phyloP scores from a whole-genome alignment of 495 filamentous ascomycete species.

The Penicillium robsamsonii region DNA sequence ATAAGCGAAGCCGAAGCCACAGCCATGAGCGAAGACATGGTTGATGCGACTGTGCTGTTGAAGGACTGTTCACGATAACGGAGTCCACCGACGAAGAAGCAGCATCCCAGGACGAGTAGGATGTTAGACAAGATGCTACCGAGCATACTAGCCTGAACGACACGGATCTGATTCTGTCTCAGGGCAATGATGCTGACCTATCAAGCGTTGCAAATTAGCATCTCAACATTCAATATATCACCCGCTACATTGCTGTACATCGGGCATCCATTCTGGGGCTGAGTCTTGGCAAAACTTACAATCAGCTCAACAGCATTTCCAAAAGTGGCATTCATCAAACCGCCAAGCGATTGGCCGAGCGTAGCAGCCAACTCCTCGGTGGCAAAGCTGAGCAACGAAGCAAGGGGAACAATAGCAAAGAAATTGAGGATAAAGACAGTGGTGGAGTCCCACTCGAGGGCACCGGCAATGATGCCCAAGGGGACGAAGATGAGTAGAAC shows the following conservation, averaged over 20 bases:
- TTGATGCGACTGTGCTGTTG: conserved; percentile 84
- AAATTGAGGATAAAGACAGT: conserved; percentile 89
- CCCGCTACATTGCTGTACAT: not conserved
- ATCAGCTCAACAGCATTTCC: conserved; percentile 99
- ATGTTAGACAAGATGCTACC: conserved; percentile 96
- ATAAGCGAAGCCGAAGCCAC: conserved; percentile 89
- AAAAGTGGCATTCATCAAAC: conserved; percentile 92
- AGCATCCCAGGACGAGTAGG: conserved; percentile 92
- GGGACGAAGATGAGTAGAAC: conserved; percentile 87
- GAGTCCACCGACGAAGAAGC: conserved; percentile 87
- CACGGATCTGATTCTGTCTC: conserved; percentile 79
- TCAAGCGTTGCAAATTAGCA: conserved; percentile 14
- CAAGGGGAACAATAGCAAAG: conserved; percentile 90
- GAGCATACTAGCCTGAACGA: conserved; percentile 97
- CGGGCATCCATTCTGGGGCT: not conserved
- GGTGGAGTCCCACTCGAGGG: conserved; percentile 67
- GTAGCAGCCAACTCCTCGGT: conserved; percentile 86
- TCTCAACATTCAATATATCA: not conserved
- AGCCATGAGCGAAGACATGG: conserved; percentile 94
- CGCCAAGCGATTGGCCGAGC: conserved; percentile 86
- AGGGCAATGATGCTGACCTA: conserved; percentile 94
- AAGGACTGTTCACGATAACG: conserved; percentile 67
- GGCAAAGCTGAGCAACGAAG: conserved; percentile 88
- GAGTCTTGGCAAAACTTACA: conserved; percentile 51
- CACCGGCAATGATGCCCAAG: conserved; percentile 77